Evolutionary conservation across 441 rosid genomes (phyloP).

Genomic region (Mallotus japonicus): DNA sequence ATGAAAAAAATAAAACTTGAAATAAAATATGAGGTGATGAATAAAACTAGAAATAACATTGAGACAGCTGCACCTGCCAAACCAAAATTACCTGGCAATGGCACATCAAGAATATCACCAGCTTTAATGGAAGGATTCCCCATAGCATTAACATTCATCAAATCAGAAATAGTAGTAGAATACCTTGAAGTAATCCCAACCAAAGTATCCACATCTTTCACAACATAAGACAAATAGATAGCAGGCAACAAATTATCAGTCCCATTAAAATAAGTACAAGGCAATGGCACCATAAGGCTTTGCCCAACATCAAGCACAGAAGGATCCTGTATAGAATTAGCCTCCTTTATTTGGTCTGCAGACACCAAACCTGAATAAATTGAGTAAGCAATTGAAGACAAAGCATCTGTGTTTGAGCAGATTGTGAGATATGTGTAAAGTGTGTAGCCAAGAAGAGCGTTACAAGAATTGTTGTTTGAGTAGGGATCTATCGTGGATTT

Average conservation of each 20-base stretch:
- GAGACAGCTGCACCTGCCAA: too few relatives aligned
- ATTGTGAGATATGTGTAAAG: too few relatives aligned
- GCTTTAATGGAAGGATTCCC: slow-evolving; percentile 60
- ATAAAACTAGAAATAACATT: too few relatives aligned
- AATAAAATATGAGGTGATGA: too few relatives aligned
- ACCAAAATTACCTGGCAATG: too few relatives aligned
- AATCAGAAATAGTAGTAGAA: slow-evolving; percentile 74
- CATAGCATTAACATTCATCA: slow-evolving; percentile 92
- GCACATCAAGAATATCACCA: too few relatives aligned
- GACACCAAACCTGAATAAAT: slow-evolving; percentile 79
- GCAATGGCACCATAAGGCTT: slow-evolving; percentile 71
- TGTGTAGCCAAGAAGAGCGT: slow-evolving; percentile 81
- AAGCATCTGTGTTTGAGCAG: too few relatives aligned
- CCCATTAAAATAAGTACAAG: slow-evolving; percentile 89
- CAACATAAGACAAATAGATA: slow-evolving; percentile 78
- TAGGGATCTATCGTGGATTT: slow-evolving; percentile 97
- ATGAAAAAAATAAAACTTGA: too few relatives aligned
- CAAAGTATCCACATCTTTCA: slow-evolving; percentile 61
- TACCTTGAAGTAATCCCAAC: slow-evolving; percentile 66
- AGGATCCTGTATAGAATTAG: slow-evolving; percentile 65
- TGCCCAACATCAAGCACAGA: slow-evolving; percentile 67
- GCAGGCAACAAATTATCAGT: slow-evolving; percentile 84
- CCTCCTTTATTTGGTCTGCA: slow-evolving; percentile 83
- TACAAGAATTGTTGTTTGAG: slow-evolving; percentile 72
- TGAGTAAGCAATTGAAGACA: slow-evolving; percentile 58